Conservation (phyloP, 2,329 filamentous ascomycete genomes). For the Blumeria hordei region DNA sequence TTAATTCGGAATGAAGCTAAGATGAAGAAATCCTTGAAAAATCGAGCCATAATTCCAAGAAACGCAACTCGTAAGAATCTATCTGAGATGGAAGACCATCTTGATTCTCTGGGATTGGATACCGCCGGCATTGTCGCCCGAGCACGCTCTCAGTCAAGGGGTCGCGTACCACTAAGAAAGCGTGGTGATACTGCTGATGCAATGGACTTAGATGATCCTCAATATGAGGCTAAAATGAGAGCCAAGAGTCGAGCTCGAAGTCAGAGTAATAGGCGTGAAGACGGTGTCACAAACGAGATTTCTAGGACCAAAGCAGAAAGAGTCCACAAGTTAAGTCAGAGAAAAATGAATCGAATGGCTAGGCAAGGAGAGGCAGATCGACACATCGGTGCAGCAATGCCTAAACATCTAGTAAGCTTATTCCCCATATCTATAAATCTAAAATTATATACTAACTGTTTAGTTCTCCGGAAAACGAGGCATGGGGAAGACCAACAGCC, state of each 20-base stretch:
- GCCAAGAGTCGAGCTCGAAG: slow-evolving; percentile 49
- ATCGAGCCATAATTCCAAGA: slow-evolving; percentile 78
- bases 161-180: slow-evolving; percentile 42
- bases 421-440: slow-evolving; percentile 1
- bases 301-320: slow-evolving; percentile 60
- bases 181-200: slow-evolving; percentile 37
- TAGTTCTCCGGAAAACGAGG: slow-evolving; percentile 77
- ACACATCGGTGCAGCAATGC: slow-evolving; percentile 55
- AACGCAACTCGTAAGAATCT: slow-evolving; percentile 59
- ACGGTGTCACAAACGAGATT: slow-evolving; percentile 47
- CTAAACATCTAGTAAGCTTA: slow-evolving; percentile 68
- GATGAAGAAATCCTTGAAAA: slow-evolving; percentile 94
- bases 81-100: slow-evolving; percentile 63
- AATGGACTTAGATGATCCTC: slow-evolving; percentile 48
- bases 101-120: slow-evolving; percentile 71
- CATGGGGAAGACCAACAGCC: slow-evolving; percentile 65
- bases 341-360: slow-evolving; percentile 97
- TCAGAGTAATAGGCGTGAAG: slow-evolving; percentile 46
- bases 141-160: slow-evolving; percentile 44
- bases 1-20: slow-evolving; percentile 84
- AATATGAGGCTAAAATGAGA: slow-evolving; percentile 32
- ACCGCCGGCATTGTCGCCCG: slow-evolving; percentile 50
- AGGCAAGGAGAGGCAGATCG: slow-evolving; percentile 92
- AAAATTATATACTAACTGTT: not conserved
- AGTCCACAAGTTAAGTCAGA: slow-evolving; percentile 72